phyloP scores from a whole-genome alignment of 495 filamentous ascomycete genomes.

The Xylaria venustula region DNA sequence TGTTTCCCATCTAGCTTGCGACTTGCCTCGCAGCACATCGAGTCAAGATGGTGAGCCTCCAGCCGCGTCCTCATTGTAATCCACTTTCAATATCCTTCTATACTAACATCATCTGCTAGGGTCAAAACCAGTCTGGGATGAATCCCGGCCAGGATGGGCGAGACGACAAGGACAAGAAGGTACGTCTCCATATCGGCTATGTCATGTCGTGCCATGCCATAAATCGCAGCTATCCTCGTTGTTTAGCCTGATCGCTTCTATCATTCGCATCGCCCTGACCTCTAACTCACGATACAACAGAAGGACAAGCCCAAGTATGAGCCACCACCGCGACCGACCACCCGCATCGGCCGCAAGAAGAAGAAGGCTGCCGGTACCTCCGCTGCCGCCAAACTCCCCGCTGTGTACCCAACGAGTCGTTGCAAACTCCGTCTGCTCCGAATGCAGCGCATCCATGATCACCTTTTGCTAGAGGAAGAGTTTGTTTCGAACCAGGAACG shows the following conservation, averaged over 20 bases:
- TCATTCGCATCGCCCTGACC: neutral
- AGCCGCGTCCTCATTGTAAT: neutral
- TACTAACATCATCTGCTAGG: slow-evolving; percentile 45
- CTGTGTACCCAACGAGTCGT: slow-evolving; percentile 89
- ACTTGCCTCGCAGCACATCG: slow-evolving; percentile 10
- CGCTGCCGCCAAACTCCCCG: slow-evolving; percentile 89
- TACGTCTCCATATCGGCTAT: slow-evolving; percentile 35
- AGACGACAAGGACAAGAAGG: slow-evolving; percentile 95
- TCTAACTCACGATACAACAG: slow-evolving; percentile 45
- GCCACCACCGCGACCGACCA: slow-evolving; percentile 93
- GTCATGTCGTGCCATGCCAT: neutral
- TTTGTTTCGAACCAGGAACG: slow-evolving; percentile 99
- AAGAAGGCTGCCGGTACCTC: slow-evolving; percentile 88
- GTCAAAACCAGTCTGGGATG: slow-evolving; percentile 86
- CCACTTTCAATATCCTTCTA: neutral
- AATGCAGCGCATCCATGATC: slow-evolving; percentile 98
- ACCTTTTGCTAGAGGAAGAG: slow-evolving; percentile 94
- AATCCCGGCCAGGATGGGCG: slow-evolving; percentile 72
- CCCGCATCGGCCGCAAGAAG: slow-evolving; percentile 97
- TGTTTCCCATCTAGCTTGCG: neutral
- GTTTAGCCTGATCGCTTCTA: slow-evolving; percentile 1
- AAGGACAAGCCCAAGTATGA: slow-evolving; percentile 99
- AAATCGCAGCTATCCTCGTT: no score
- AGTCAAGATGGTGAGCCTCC: slow-evolving; percentile 24
- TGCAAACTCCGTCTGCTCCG: slow-evolving; percentile 96